Base-by-base conservation (phyloP, 257 asterid genomes). In the Solanum verrucosum region DNA sequence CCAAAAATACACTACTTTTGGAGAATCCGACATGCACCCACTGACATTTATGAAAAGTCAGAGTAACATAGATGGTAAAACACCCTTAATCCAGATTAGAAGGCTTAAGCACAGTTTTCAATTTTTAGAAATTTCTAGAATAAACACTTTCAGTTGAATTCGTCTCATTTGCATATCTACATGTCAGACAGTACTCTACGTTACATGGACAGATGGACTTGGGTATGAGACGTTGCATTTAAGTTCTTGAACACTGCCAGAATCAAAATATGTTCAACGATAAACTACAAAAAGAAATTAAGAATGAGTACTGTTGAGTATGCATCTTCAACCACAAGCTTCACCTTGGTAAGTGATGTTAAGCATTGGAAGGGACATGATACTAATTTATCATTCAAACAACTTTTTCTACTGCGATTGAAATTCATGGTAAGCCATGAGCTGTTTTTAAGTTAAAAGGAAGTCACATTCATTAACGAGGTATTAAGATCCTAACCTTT, bases 401-500 rank as follows among this genome's bases (percentile, higher is more conserved):
- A 59, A 20, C 67, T 59, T 59, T 59, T 59, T 5, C 67, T 59
- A 21, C 25, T 59, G 67, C 67, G 0, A 59, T 59, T 59, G 67
- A 59, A 12, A 59, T 59, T 59, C 67, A 59, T 20, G 67, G 67
- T 59, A 59, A 59, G 1, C 67, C 67, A 59, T 59, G 67, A 59
- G 67, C 25, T 59, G 67, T 7, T 0, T 20, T 59, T 59, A 3
- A 59, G 11, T 59, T 59, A 59, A 59, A 59, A 20, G 67, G 25
- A 59, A 59, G 27, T 46, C 10, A 46, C 27, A 27, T 27, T 7
- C 67, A 29, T 27, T 7, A 44, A 13, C 9, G 5, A 46, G 68
- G 3, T 1, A 29, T 8, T 29, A 81, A 49, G 70, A 81, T 88
- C 73, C 93, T 87, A 86, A 96, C 99, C 97, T 93, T 92, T 86